Percentiles rank a stretch among this genome's conserved stretches.
Evolutionary conservation across 2,329 filamentous ascomycete genomes (phyloP).

Genomic region (Ceratocystis papillata): DNA sequence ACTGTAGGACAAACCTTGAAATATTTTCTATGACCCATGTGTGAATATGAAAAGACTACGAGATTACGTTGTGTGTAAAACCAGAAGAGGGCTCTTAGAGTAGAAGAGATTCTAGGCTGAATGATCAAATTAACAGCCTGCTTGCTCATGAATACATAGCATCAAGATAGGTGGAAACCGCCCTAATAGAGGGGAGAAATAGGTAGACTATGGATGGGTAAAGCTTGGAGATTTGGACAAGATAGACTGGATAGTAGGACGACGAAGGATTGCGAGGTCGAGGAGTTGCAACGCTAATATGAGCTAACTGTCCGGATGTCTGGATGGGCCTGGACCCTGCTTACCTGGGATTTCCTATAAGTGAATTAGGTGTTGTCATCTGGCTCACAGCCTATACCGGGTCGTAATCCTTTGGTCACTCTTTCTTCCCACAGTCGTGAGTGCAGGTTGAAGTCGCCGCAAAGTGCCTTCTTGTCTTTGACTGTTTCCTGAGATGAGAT

Average conservation of each 20-base stretch:
- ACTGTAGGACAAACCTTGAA: neutral
- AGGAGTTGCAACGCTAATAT: too few relatives aligned
- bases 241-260: neutral
- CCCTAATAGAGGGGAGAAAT: neutral
- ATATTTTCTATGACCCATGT: neutral
- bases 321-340: too few relatives aligned
- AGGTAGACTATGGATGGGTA: neutral
- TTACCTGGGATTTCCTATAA: too few relatives aligned
- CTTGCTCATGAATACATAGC: neutral
- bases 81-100: neutral
- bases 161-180: neutral
- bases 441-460: too few relatives aligned
- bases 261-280: too few relatives aligned
- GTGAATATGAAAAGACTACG: neutral
- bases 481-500: too few relatives aligned
- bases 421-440: too few relatives aligned
- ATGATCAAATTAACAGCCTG: neutral
- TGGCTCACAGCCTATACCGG: too few relatives aligned
- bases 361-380: too few relatives aligned
- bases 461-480: too few relatives aligned
- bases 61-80: neutral
- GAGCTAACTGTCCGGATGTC: too few relatives aligned
- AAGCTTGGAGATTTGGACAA: neutral
- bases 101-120: neutral
- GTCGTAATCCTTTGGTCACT: too few relatives aligned